Evolutionary conservation across 192 early-diverging fungal genomes (phyloP), one percentile per base, ranked within the genome.

Genomic region (Coemansia sp.): DNA sequence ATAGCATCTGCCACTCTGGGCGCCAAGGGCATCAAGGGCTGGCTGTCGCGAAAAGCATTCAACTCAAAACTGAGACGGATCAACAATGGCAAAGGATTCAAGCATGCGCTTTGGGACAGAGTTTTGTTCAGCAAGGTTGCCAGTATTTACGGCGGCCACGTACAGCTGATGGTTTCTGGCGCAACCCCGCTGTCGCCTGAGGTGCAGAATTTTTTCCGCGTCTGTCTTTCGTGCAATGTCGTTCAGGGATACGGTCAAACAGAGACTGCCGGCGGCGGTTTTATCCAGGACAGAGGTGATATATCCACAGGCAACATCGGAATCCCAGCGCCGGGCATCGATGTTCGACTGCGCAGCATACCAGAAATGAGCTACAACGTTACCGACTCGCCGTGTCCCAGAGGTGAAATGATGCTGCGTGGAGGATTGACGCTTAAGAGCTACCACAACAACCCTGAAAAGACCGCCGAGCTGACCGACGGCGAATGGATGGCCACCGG

Each of bases 381-480:
- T 0, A 90, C 85, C 8, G 93, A 96, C 68, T 84, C 86, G 45
- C 90, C 90, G 4, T 82, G 78, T 54, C 91, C 93, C 38, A 88
- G 91, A 61, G 96, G 96, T 35, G 95, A 96, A 75, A 79, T 96
- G 28, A 92, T 91, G 84, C 68, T 93, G 28, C 88, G 93, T 61
- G 91, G 92, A 20, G 70, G 83, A 35, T 86, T 81, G 58, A 79
- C 93, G 4, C 90, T 96, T 67, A 57, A 61, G 4, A 93, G 91
- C 28, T 96, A 96, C 61, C 86, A 87, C 77, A 90, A 91, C 70
- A 87, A 91, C 45, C 86, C 88, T 12, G 90, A 83, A 33, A 90
- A 90, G 73, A 91, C 91, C 5, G 72, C 61, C 11, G 91, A 93
- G 61, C 70, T 87, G 4, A 71, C 92, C 48, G 90, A 92, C 62